phyloP scores from a whole-genome alignment of 768 basidiomycete species.

The Cystobasidium tubakii region DNA sequence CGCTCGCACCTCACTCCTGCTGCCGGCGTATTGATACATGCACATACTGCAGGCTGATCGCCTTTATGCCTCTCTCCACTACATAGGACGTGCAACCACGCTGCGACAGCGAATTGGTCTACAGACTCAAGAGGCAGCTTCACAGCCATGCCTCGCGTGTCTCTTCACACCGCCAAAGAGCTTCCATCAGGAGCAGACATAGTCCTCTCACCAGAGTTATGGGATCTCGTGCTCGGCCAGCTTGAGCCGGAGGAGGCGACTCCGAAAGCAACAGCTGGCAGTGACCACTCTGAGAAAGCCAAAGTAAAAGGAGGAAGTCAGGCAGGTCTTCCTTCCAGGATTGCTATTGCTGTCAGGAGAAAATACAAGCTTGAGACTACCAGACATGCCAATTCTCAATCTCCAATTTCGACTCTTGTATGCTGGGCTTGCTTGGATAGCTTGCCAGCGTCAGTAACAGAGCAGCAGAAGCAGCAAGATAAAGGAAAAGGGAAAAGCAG shows the following conservation, averaged over 20 bases:
- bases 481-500: not conserved
- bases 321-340: not conserved
- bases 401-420: conserved; percentile 2
- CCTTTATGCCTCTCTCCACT: not conserved
- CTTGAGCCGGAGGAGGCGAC: not conserved
- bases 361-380: not conserved
- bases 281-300: not conserved
- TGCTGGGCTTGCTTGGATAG: conserved; percentile 16
- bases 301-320: not conserved
- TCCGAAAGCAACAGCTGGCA: not conserved
- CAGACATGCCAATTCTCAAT: not conserved
- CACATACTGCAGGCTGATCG: not conserved
- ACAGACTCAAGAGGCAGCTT: not conserved
- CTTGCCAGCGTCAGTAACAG: not conserved
- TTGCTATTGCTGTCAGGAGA: not conserved
- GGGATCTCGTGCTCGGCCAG: conserved; percentile 21
- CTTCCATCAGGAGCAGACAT: conserved; percentile 9
- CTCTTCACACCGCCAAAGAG: not conserved
- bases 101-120: too few species aligned
- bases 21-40: too few species aligned
- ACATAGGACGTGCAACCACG: not conserved
- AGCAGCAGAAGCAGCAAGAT: not conserved
- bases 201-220: conserved; percentile 6
- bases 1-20: too few species aligned
- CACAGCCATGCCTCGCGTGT: not conserved